Conservation (phyloP, 2,329 filamentous ascomycete species). For the Periconia digitata region DNA sequence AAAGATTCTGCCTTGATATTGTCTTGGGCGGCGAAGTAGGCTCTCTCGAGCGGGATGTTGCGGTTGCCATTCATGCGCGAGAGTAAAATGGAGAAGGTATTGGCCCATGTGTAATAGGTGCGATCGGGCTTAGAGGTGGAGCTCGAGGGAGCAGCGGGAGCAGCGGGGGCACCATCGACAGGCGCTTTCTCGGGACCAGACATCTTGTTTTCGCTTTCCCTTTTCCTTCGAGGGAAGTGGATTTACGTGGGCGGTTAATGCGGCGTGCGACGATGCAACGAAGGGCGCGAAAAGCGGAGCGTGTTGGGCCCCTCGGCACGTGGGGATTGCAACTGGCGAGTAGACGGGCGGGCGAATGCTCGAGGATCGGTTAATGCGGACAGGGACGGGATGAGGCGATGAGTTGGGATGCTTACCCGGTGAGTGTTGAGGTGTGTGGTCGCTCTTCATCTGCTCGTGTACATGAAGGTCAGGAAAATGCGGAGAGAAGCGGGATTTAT, state of each 20-base stretch:
- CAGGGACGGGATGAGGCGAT: background rate
- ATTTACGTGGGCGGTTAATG: background rate
- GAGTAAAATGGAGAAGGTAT: conserved; percentile 81
- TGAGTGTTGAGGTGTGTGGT: background rate
- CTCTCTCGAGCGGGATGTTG: conserved; percentile 36
- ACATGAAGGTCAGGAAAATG: conserved; percentile 5
- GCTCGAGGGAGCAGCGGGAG: background rate
- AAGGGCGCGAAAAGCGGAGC: conserved; percentile 6
- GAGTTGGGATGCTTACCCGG: background rate
- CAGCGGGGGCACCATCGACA: conserved; percentile 22
- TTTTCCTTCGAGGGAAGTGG: background rate
- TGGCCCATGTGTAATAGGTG: conserved; percentile 67
- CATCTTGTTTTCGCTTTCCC: conserved; percentile 16
- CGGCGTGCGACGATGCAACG: background rate
- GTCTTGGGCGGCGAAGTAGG: conserved; percentile 79
- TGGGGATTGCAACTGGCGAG: background rate
- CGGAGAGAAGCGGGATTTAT: conserved; percentile 11
- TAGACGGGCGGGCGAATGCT: too few relatives aligned
- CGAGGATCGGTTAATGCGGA: background rate
- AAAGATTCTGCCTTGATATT: conserved; percentile 73
- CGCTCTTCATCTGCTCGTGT: background rate
- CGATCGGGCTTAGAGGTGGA: conserved; percentile 22
- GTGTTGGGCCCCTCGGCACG: background rate
- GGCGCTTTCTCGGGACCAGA: conserved; percentile 27
- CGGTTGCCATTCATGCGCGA: conserved; percentile 52